A percentile compares a stretch with the other conserved stretches of the same genome.
Evolutionary conservation across 345 rosid species (phyloP).

Genomic region (Rhodamnia argentea): DNA sequence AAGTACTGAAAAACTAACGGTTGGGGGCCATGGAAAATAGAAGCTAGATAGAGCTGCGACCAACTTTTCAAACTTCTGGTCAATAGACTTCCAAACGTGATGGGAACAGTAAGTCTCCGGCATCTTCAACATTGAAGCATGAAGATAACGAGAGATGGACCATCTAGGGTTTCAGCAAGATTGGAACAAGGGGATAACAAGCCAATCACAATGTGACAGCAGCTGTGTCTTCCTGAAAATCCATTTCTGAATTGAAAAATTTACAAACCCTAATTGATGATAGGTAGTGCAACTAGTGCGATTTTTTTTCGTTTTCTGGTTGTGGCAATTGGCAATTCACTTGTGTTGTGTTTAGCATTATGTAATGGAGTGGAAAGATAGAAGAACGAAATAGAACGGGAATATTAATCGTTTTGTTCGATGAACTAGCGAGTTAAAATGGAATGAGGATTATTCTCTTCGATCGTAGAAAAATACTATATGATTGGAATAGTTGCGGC

Average conservation of each 20-base stretch:
- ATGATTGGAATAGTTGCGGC: neutral
- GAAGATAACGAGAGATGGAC: neutral
- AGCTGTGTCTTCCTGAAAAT: neutral
- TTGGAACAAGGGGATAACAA: neutral
- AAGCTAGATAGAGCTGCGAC: neutral
- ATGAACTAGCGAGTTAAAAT: neutral
- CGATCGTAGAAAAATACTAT: neutral
- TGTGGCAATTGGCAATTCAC: neutral
- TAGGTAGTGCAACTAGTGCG: neutral
- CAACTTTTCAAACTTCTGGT: neutral
- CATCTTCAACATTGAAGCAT: neutral
- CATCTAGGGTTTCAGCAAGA: neutral
- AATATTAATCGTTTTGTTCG: neutral
- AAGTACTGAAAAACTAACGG: neutral
- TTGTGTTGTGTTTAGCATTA: neutral
- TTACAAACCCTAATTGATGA: neutral
- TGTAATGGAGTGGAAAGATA: neutral
- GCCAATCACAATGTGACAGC: neutral
- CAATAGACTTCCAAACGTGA: neutral
- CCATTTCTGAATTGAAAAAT: neutral
- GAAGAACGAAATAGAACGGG: neutral
- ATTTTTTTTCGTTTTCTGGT: neutral
- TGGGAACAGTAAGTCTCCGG: neutral
- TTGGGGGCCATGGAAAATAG: neutral
- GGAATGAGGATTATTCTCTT: neutral